These are phyloP conservation scores for Ottelia alismoides DNA, from an alignment of 106 monocot species.

Conservation along the genomic window DNA sequence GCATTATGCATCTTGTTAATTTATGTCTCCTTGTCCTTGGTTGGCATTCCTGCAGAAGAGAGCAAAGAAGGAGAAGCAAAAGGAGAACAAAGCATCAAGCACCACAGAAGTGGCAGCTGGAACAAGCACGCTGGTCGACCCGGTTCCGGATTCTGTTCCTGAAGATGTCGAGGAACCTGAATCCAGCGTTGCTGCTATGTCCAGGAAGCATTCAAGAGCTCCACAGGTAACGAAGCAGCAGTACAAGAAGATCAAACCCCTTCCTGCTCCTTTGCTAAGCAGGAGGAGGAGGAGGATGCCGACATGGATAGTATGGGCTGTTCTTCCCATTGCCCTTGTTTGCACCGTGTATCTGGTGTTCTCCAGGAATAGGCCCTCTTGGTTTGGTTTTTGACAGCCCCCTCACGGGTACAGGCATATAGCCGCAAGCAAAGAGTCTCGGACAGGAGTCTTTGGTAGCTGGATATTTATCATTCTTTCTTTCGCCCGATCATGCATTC, in stretches of 20 bases:
- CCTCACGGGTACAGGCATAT: no score
- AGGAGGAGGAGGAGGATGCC: conserved; percentile 52
- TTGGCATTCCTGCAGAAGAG: conserved; percentile 44
- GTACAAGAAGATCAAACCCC: conserved; percentile 27
- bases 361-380: no score
- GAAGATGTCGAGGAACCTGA: conserved; percentile 13
- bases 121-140: conserved; percentile 3
- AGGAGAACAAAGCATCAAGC: conserved; percentile 35
- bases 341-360: no score
- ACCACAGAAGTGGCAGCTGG: conserved; percentile 1
- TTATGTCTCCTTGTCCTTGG: background rate
- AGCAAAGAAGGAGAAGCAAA: conserved; percentile 31
- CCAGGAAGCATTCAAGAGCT: background rate
- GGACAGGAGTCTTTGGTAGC: no score
- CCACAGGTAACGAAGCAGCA: conserved; percentile 21
- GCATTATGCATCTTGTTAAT: background rate
- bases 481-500: no score
- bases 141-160: conserved; percentile 6
- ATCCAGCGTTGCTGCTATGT: no score
- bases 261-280: conserved; percentile 57
- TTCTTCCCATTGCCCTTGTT: no score
- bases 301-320: no score
- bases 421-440: no score
- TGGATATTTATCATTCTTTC: no score
- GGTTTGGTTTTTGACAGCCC: no score